Evolutionary conservation across 2,329 filamentous ascomycete species (phyloP).

Genomic region (Boeremia lycopersici): DNA sequence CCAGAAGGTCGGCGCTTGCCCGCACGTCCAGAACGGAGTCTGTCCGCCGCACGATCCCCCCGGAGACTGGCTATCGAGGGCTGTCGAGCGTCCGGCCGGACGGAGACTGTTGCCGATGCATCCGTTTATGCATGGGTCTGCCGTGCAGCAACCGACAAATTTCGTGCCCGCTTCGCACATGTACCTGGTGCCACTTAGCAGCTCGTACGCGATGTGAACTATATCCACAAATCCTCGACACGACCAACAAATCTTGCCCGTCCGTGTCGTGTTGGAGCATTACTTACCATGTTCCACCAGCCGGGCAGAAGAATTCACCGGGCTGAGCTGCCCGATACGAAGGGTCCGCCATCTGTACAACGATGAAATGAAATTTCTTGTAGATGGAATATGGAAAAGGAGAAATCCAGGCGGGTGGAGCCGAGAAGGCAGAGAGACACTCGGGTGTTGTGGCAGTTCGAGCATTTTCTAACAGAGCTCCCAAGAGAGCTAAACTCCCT

Average conservation of each 20-base stretch:
- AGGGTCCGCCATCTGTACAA: constrained; percentile 9
- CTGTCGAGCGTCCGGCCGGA: constrained; percentile 37
- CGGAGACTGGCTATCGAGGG: constrained; percentile 34
- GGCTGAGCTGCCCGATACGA: constrained; percentile 14
- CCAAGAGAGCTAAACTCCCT: background rate
- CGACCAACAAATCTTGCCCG: background rate
- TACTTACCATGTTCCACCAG: constrained; percentile 21
- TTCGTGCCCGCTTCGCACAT: constrained; percentile 24
- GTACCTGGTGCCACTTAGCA: constrained; percentile 9
- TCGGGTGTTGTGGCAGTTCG: background rate
- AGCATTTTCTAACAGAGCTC: background rate
- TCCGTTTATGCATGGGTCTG: constrained; percentile 42
- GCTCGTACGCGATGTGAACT: background rate
- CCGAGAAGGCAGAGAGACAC: background rate
- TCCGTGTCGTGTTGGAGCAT: background rate
- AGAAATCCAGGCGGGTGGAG: background rate
- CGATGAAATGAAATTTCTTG: too few relatives aligned
- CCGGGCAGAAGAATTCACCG: constrained; percentile 23
- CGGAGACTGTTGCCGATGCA: constrained; percentile 38
- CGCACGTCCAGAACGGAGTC: constrained; percentile 45
- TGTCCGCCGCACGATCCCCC: constrained; percentile 34
- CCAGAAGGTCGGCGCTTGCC: constrained; percentile 32
- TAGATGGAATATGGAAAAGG: background rate
- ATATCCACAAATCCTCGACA: background rate
- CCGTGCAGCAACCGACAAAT: constrained; percentile 48